These are phyloP conservation scores for Globisporangium canariense DNA, from an alignment of 352 stramenopile species.

Conservation along the genomic window DNA sequence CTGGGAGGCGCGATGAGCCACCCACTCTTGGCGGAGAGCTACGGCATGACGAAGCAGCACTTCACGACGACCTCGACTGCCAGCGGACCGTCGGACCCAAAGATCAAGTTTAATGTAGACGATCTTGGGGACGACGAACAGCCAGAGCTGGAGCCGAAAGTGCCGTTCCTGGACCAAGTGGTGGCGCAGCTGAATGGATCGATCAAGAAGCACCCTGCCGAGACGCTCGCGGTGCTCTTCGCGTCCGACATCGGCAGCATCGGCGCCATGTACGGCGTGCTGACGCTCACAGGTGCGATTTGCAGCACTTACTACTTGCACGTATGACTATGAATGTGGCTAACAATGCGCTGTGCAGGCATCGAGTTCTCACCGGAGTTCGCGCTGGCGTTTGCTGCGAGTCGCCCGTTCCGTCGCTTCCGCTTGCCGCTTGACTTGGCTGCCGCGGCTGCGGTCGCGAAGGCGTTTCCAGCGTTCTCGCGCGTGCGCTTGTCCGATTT, in stretches of 20 bases:
- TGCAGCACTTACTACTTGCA: too few species aligned
- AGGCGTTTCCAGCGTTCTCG: slow-evolving; percentile 70
- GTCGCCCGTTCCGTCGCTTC: slow-evolving; percentile 76
- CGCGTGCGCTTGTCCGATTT: slow-evolving; percentile 71
- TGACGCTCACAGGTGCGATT: slow-evolving; percentile 48
- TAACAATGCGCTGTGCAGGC: slow-evolving; percentile 18
- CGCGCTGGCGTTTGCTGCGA: slow-evolving; percentile 78
- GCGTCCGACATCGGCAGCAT: slow-evolving; percentile 81
- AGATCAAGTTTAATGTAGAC: not conserved
- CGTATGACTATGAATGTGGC: not conserved
- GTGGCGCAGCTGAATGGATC: slow-evolving; percentile 76
- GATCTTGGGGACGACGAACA: not conserved
- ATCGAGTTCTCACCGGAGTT: slow-evolving; percentile 84
- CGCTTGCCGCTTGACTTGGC: slow-evolving; percentile 76
- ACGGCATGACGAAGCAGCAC: not conserved
- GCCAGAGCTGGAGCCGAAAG: not conserved
- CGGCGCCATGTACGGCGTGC: slow-evolving; percentile 68
- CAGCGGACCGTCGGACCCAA: not conserved
- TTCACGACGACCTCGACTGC: slow-evolving; percentile 5
- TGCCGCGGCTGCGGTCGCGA: slow-evolving; percentile 58
- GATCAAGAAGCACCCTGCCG: slow-evolving; percentile 66
- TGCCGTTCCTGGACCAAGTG: slow-evolving; percentile 54
- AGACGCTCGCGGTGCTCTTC: slow-evolving; percentile 77
- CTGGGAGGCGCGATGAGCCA: slow-evolving; percentile 1
- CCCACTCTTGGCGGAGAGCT: slow-evolving; percentile 2